Evolutionary conservation across 2,329 filamentous ascomycete genomes (phyloP).

Genomic region (Cladosporium halotolerans): DNA sequence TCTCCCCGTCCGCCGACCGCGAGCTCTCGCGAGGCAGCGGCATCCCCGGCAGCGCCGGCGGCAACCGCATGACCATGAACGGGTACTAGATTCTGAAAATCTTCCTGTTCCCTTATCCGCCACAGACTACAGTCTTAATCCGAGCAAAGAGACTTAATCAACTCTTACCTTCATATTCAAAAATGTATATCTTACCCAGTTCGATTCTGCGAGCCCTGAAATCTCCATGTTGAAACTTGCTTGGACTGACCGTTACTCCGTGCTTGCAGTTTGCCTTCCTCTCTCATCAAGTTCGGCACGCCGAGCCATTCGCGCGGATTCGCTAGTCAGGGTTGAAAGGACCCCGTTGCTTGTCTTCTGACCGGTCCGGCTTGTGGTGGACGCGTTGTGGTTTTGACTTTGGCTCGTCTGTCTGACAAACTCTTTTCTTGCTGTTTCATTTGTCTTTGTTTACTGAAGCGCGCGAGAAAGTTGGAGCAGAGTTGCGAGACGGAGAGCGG

Average conservation of each 20-base stretch:
- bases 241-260: neutral
- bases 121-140: slow-evolving; percentile 10
- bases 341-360: too few species aligned
- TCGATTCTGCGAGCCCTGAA: neutral
- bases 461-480: too few species aligned
- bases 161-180: slow-evolving; percentile 15
- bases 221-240: neutral
- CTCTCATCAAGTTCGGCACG: slow-evolving; percentile 13
- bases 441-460: too few species aligned
- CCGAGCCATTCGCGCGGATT: slow-evolving; percentile 21
- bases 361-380: too few species aligned
- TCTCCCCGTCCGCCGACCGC: slow-evolving; percentile 88
- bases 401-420: too few species aligned
- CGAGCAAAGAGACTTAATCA: slow-evolving; percentile 13
- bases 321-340: slow-evolving; percentile 19
- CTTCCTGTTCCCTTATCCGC: slow-evolving; percentile 12
- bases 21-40: slow-evolving; percentile 52
- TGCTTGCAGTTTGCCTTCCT: neutral
- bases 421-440: too few species aligned
- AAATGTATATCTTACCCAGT: slow-evolving; percentile 14
- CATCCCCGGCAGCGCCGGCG: slow-evolving; percentile 53
- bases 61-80: slow-evolving; percentile 97
- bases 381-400: too few species aligned
- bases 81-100: slow-evolving; percentile 64
- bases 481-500: too few species aligned